A percentile compares a stretch with the other conserved stretches of the same genome.
These are phyloP conservation scores for Solanum paucissectum DNA, from an alignment of 257 asterid species.

Conservation along the genomic window DNA sequence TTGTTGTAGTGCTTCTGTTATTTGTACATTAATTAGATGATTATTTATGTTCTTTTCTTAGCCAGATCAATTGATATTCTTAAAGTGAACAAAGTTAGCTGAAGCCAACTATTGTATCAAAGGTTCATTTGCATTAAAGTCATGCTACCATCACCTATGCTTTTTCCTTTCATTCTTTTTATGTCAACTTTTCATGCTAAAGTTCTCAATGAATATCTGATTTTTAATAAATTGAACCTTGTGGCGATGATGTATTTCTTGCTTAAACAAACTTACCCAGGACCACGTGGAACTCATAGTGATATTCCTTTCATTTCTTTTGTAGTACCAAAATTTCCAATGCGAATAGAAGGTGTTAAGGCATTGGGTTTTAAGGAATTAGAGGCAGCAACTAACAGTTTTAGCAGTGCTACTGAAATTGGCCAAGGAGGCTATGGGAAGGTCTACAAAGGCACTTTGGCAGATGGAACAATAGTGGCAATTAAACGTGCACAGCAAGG, in stretches of 20 bases:
- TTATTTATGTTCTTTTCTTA: not conserved
- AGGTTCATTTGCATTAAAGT: not conserved
- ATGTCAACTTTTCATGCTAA: not conserved
- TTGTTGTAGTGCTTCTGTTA: not conserved
- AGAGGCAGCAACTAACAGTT: conserved; percentile 24
- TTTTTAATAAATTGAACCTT: not conserved
- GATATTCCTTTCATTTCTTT: not conserved
- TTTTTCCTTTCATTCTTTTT: not conserved
- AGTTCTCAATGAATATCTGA: not conserved
- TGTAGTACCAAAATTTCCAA: conserved; percentile 21
- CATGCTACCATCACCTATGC: not conserved
- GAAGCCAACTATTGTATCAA: not conserved
- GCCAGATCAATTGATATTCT: not conserved
- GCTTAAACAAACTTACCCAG: not conserved
- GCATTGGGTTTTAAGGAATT: conserved; percentile 32
- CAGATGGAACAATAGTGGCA: conserved; percentile 36
- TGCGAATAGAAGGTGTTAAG: conserved; percentile 52
- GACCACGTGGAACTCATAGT: not conserved
- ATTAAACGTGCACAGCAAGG: conserved; percentile 51
- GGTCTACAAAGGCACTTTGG: conserved; percentile 38
- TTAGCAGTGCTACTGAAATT: conserved; percentile 26
- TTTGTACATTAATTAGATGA: not conserved
- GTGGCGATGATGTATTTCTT: not conserved
- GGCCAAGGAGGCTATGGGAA: conserved; percentile 68
- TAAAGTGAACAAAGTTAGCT: not conserved